These are phyloP conservation scores for Penicillium psychrofluorescens DNA, from an alignment of 495 filamentous ascomycete genomes.

Conservation along the genomic window DNA sequence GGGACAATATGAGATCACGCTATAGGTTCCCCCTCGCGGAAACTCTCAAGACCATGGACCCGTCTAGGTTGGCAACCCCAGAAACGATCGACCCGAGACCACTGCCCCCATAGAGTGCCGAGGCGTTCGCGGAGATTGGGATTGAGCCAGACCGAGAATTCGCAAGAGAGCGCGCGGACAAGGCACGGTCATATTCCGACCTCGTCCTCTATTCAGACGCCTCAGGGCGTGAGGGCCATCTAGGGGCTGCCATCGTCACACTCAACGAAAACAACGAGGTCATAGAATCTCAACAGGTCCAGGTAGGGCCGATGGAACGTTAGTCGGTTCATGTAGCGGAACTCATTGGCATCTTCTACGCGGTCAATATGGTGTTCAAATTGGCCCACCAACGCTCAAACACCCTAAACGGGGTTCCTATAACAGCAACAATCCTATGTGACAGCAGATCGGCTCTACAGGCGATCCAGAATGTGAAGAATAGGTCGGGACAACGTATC, in stretches of 20 bases:
- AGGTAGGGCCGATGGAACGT: conserved; percentile 14
- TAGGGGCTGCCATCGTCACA: conserved; percentile 5
- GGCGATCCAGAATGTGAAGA: conserved; percentile 1
- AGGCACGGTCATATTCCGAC: not conserved
- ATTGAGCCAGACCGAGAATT: conserved; percentile 12
- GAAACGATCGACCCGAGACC: conserved; percentile 16
- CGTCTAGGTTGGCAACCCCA: conserved; percentile 5
- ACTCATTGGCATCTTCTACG: conserved; percentile 14
- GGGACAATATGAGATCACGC: conserved; percentile 1
- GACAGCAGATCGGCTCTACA: conserved; percentile 4
- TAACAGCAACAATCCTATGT: not conserved
- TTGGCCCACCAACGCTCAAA: not conserved
- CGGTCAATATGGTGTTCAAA: conserved; percentile 10
- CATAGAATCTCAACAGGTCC: conserved; percentile 8
- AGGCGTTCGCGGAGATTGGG: conserved; percentile 14
- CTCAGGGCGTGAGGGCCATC: conserved; percentile 9
- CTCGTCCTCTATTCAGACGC: conserved; percentile 15
- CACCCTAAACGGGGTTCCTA: not conserved
- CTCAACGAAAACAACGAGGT: conserved; percentile 4
- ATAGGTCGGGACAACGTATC: conserved; percentile 3
- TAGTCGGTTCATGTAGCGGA: conserved; percentile 18
- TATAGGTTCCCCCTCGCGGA: conserved; percentile 7
- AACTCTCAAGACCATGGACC: conserved; percentile 3
- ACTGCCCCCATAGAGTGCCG: conserved; percentile 10
- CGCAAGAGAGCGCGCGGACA: conserved; percentile 8